Conservation (phyloP, 768 basidiomycete genomes). For the Filobasidium floriforme region DNA sequence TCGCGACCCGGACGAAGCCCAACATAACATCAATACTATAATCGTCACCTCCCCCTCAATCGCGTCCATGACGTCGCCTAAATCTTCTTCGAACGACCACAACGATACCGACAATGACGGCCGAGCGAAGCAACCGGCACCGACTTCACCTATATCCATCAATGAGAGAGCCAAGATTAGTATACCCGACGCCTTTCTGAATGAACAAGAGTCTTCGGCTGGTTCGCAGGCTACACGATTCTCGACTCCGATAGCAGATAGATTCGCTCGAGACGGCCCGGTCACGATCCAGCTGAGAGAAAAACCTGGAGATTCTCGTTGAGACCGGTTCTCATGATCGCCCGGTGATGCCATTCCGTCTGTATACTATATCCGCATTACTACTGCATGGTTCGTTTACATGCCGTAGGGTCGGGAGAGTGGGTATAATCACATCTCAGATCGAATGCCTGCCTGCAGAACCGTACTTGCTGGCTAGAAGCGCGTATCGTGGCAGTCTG, state of each 20-base stretch:
- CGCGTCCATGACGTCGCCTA: neutral
- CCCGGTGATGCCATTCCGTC: neutral
- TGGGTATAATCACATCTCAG: no score
- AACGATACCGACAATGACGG: neutral
- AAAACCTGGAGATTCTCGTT: neutral
- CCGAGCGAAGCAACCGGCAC: neutral
- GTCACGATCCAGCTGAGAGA: constrained; percentile 17
- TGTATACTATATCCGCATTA: neutral
- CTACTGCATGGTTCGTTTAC: no score
- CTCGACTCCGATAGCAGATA: constrained; percentile 23
- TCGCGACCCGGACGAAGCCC: constrained; percentile 23
- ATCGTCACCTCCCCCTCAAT: constrained; percentile 3
- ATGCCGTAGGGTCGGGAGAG: no score
- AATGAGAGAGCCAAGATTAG: neutral
- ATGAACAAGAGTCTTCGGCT: neutral
- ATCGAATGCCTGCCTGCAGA: no score
- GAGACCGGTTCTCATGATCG: neutral
- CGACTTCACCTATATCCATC: neutral
- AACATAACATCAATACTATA: neutral
- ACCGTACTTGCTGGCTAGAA: neutral
- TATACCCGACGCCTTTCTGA: neutral
- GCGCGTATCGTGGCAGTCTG: neutral
- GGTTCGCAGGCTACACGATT: neutral
- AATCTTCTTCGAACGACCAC: neutral
- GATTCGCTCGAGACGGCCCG: constrained; percentile 17